Evolutionary conservation across 106 monocot species (phyloP).

Genomic region (Dendrobium nobile): DNA sequence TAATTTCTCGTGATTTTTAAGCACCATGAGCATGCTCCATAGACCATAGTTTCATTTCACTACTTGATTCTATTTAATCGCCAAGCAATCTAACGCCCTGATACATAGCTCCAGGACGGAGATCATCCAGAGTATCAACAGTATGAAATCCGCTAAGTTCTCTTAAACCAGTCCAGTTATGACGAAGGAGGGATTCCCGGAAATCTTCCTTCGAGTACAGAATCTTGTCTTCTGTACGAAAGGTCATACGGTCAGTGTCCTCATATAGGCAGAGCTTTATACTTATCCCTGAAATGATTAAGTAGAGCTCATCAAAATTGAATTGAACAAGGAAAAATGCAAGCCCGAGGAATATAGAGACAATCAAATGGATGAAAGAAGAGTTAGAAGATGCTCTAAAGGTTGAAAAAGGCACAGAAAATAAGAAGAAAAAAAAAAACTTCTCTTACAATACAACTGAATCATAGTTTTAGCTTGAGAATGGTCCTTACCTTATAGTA

Average conservation of each 20-base stretch:
- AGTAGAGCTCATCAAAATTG: not conserved
- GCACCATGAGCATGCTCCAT: too few relatives aligned
- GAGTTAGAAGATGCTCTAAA: not conserved
- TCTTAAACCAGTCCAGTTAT: conserved; percentile 64
- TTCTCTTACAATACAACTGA: not conserved
- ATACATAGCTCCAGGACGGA: conserved; percentile 58
- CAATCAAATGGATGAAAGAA: not conserved
- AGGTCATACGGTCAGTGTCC: conserved; percentile 42
- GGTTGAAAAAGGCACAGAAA: not conserved
- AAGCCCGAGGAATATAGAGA: not conserved
- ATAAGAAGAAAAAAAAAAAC: not conserved
- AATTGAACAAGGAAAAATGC: not conserved
- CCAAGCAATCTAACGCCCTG: conserved; percentile 58
- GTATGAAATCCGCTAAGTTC: conserved; percentile 57
- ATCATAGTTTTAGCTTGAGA: not conserved
- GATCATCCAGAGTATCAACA: conserved; percentile 57
- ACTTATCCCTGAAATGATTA: conserved; percentile 40
- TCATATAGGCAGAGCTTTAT: conserved; percentile 75
- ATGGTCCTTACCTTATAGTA: too few relatives aligned
- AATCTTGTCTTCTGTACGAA: conserved; percentile 68
- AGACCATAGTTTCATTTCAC: too few relatives aligned
- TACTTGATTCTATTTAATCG: conserved; percentile 16
- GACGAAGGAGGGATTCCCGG: conserved; percentile 52
- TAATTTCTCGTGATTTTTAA: too few relatives aligned
- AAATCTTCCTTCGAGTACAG: conserved; percentile 89